These are phyloP conservation scores for Melanopsichium pennsylvanicum DNA, from an alignment of 1,284 basidiomycete genomes.

Conservation along the genomic window DNA sequence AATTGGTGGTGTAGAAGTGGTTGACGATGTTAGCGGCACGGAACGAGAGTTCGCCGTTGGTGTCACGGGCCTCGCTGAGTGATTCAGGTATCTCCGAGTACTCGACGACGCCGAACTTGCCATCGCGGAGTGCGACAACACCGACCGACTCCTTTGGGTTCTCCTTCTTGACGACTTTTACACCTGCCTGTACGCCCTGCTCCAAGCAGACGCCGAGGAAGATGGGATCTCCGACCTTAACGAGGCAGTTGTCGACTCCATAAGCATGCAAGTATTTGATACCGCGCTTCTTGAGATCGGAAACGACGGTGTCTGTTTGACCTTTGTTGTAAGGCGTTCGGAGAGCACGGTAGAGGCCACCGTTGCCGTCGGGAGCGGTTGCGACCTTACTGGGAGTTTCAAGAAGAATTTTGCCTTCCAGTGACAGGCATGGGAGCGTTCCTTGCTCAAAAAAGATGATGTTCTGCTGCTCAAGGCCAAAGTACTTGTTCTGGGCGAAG, in stretches of 20 bases:
- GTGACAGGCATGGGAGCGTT: conserved; percentile 93
- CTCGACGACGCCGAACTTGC: conserved; percentile 90
- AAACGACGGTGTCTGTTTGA: conserved; percentile 75
- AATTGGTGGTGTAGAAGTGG: conserved; percentile 93
- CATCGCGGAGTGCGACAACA: conserved; percentile 83
- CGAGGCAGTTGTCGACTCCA: conserved; percentile 98
- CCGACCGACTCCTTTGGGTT: conserved; percentile 90
- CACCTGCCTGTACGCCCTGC: conserved; percentile 85
- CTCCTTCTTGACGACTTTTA: conserved; percentile 94
- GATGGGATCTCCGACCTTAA: conserved; percentile 93
- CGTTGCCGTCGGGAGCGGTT: conserved; percentile 96
- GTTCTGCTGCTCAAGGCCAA: conserved; percentile 81
- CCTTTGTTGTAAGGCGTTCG: conserved; percentile 74
- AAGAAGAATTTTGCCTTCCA: conserved; percentile 92
- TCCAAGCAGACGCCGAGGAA: conserved; percentile 93
- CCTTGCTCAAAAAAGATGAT: conserved; percentile 98
- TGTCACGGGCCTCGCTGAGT: conserved; percentile 79
- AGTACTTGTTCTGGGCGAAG: conserved; percentile 81
- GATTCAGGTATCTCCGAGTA: conserved; percentile 93
- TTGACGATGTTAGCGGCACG: conserved; percentile 97
- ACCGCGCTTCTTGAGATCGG: conserved; percentile 79
- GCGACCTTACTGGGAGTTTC: conserved; percentile 80
- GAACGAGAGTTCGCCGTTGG: conserved; percentile 77
- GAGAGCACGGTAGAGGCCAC: conserved; percentile 92
- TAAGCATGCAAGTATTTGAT: conserved; percentile 92